Percentiles rank a stretch among this genome's conserved stretches.
phyloP scores from a whole-genome alignment of 2,329 filamentous ascomycete genomes.

The Cyphellophora attinorum region DNA sequence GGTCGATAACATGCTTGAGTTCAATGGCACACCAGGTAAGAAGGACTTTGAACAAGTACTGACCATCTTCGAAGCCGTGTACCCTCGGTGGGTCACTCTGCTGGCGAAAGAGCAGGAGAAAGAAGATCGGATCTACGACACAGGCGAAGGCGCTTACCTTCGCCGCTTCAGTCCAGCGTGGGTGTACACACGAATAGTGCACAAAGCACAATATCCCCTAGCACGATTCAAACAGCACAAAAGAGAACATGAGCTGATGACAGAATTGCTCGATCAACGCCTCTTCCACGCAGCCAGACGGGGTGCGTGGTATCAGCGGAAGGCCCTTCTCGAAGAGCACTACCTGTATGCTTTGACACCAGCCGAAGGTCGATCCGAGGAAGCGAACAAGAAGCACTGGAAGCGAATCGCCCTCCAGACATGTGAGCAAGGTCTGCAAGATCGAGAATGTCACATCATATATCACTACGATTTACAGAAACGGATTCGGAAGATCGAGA shows the following conservation, averaged over 20 bases:
- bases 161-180: constrained; percentile 84
- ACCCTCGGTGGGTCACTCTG: constrained; percentile 70
- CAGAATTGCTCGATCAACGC: constrained; percentile 66
- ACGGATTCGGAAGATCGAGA: constrained; percentile 84
- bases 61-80: constrained; percentile 61
- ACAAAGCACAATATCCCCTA: constrained; percentile 72
- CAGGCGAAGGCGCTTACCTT: constrained; percentile 78
- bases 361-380: constrained; percentile 37
- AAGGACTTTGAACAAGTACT: constrained; percentile 59
- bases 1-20: constrained; percentile 75
- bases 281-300: constrained; percentile 78
- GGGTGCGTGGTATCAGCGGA: constrained; percentile 91
- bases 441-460: constrained; percentile 80
- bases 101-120: constrained; percentile 67
- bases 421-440: constrained; percentile 78
- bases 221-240: constrained; percentile 73
- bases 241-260: constrained; percentile 64
- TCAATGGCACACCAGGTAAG: constrained; percentile 59
- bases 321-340: constrained; percentile 86
- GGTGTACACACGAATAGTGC: constrained; percentile 85
- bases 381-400: constrained; percentile 72
- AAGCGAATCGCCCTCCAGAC: constrained; percentile 65
- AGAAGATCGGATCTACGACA: constrained; percentile 67
- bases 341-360: constrained; percentile 66
- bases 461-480: constrained; percentile 94